Evolutionary conservation across 768 basidiomycete genomes (phyloP).

Genomic region (Lentinula sp.): DNA sequence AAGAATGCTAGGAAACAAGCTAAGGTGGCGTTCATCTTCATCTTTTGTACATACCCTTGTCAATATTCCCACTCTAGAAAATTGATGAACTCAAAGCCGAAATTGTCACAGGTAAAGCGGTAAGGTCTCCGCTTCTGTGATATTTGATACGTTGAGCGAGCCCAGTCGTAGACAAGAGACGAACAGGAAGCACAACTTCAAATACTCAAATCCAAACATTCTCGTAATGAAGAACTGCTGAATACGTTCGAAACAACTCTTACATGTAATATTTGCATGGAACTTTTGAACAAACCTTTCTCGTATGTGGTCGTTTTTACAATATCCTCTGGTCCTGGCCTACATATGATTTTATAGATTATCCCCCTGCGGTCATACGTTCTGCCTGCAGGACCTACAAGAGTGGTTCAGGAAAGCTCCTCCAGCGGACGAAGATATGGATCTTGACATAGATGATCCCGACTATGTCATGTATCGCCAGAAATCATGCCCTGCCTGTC

Average conservation of each 20-base stretch:
- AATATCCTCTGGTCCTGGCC: neutral
- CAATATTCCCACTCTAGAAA: constrained; percentile 24
- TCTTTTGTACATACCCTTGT: constrained; percentile 2
- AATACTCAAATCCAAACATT: constrained; percentile 38
- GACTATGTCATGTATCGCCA: constrained; percentile 48
- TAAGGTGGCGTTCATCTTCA: constrained; percentile 35
- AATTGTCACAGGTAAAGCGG: constrained; percentile 29
- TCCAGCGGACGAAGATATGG: constrained; percentile 29
- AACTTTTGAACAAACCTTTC: constrained; percentile 56
- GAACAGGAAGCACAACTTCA: constrained; percentile 40
- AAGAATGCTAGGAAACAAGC: constrained; percentile 48
- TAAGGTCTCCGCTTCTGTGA: constrained; percentile 13
- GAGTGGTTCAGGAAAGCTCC: constrained; percentile 76
- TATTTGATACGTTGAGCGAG: neutral
- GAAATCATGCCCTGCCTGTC: constrained; percentile 73
- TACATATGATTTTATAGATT: constrained; percentile 31
- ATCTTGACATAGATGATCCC: constrained; percentile 29
- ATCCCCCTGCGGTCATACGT: constrained; percentile 73
- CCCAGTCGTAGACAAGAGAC: constrained; percentile 31
- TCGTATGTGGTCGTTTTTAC: constrained; percentile 39
- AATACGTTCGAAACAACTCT: constrained; percentile 38
- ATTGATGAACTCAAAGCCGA: constrained; percentile 49
- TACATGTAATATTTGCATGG: constrained; percentile 78
- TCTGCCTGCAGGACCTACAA: constrained; percentile 67
- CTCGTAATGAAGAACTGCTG: constrained; percentile 43